Base-by-base conservation (phyloP, 202 grass and related monocot species). In the Panicum virgatum region DNA sequence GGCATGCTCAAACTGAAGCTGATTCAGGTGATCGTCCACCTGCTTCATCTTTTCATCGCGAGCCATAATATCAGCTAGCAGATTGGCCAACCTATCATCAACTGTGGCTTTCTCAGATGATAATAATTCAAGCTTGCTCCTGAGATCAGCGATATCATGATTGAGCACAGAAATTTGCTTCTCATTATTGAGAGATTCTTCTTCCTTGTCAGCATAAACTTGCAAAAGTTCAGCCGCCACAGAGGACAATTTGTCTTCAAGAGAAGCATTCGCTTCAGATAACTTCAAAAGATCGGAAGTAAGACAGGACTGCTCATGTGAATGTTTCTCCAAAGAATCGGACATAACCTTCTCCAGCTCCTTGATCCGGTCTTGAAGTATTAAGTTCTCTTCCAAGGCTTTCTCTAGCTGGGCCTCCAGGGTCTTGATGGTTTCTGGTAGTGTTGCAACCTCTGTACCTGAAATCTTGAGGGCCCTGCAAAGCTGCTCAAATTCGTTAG, bases 251-350 rank as follows among this genome's bases (percentile, higher is more conserved):
- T 87, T 89, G 30, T 14, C 36, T 67, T 96, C 89, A 18, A 96
- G 91, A 67, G 60, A 70, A 69, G 80, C 64, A 50, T 91, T 93
- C 13, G 61, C 48, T 77, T 93, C 79, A 53, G 88, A 84, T 78
- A 96, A 66, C 34, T 84, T 84, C 44, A 46, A 29, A 64, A 92
- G 32, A 85, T 96, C 88, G 18, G 69, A 85, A 64, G 63, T 82
- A 73, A 96, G 75, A 81, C 43, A 58, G 26, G 84, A 85, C n/a
- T 92, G 94, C 52, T 98, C 96, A 59, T 71, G 79, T 7, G 78
- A 92, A 73, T 93, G 83, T 75, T 85, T 87, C 40, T 98, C 92
- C 80, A 47, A 43, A 36, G 87, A 93, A 68, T 94, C 82, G 29
- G 27, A 85, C 19, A 89, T 32, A 45, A 68, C 82, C 72, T 88